Percentiles rank a stretch among this genome's conserved stretches.
These are phyloP conservation scores for Borealophlyctis nickersoniae DNA, from an alignment of 192 early-diverging fungal species.

Conservation along the genomic window DNA sequence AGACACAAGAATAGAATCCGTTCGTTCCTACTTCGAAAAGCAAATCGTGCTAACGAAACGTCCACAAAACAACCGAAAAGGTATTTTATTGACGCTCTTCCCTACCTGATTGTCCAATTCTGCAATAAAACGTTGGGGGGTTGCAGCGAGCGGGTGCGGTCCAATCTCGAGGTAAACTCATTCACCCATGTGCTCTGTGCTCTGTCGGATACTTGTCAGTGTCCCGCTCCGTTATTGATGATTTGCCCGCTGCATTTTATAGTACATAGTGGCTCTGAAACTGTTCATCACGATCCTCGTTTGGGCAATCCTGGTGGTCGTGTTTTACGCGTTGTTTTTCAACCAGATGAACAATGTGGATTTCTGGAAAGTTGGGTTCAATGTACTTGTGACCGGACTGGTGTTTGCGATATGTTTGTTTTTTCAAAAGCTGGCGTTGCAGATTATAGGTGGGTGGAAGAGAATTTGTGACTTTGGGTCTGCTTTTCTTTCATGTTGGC, in stretches of 20 bases:
- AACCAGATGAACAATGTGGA: constrained; percentile 20
- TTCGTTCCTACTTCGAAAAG: no score
- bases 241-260: not conserved
- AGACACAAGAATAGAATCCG: no score
- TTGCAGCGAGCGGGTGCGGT: constrained; percentile 19
- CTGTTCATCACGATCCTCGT: constrained; percentile 17
- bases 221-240: constrained; percentile 1
- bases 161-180: constrained; percentile 20
- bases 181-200: no score
- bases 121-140: constrained; percentile 11
- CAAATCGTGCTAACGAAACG: no score
- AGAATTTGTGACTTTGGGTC: not conserved
- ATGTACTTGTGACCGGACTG: constrained; percentile 23
- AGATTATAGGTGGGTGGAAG: constrained; percentile 25
- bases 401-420: constrained; percentile 25
- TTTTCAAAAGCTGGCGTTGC: constrained; percentile 23
- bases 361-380: constrained; percentile 19
- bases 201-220: not conserved
- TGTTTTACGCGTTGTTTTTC: constrained; percentile 22
- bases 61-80: no score
- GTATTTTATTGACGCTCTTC: constrained; percentile 28
- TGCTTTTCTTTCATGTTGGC: no score
- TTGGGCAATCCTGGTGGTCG: constrained; percentile 25
- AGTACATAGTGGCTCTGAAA: constrained; percentile 31
- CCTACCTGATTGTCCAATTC: constrained; percentile 15